Conservation (phyloP, 352 stramenopile species). For the Phytophthora ohioensis region DNA sequence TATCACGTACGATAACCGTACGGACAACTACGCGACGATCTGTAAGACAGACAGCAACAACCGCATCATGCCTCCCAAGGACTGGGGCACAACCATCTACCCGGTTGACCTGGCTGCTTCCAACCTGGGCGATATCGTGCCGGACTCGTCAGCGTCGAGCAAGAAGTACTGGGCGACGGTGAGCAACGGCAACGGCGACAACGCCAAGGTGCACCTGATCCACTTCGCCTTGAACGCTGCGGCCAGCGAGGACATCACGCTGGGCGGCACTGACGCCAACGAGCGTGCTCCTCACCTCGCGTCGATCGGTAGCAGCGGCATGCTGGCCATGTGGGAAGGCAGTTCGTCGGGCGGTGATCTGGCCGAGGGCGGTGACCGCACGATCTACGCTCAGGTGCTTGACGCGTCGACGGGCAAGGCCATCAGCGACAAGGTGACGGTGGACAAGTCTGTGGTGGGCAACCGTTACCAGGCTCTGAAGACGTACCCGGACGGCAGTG, state of each 20-base stretch:
- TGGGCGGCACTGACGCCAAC: constrained; percentile 59
- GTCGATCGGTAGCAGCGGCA: constrained; percentile 44
- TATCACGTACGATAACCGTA: constrained; percentile 61
- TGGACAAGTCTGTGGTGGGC: constrained; percentile 54
- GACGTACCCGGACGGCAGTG: constrained; percentile 54
- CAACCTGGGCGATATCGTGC: constrained; percentile 65
- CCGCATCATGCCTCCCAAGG: constrained; percentile 71
- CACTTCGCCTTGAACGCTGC: constrained; percentile 60
- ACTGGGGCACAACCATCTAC: constrained; percentile 63
- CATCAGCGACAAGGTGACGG: constrained; percentile 56
- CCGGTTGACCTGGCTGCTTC: constrained; percentile 55
- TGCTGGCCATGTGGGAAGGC: constrained; percentile 65
- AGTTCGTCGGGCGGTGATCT: constrained; percentile 51
- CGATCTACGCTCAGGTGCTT: constrained; percentile 61
- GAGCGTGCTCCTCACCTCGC: constrained; percentile 61
- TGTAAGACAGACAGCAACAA: constrained; percentile 81
- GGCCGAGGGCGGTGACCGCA: constrained; percentile 29
- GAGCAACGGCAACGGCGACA: constrained; percentile 57
- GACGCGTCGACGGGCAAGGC: constrained; percentile 47
- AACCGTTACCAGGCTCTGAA: constrained; percentile 76
- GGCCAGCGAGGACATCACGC: constrained; percentile 57
- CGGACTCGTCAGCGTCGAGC: constrained; percentile 31
- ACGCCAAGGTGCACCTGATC: constrained; percentile 67
- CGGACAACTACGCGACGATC: constrained; percentile 55
- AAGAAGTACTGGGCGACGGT: constrained; percentile 71